phyloP scores from a whole-genome alignment of 116 monocot species.

The Papilionanthe hybrid region DNA sequence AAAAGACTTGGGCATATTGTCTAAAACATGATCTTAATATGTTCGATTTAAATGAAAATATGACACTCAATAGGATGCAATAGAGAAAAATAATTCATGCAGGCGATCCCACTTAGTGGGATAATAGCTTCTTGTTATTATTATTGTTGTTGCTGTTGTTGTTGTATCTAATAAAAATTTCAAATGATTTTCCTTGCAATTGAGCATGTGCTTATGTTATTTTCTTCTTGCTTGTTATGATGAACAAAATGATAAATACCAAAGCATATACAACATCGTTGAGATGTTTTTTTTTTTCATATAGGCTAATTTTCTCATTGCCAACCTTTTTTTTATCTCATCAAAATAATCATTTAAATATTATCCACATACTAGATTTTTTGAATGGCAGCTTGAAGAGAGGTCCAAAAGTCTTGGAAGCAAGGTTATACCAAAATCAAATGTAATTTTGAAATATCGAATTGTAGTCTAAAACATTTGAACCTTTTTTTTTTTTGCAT shows the following conservation, averaged over 20 bases:
- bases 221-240: constrained; percentile 99
- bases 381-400: constrained; percentile 85
- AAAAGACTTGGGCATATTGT: too few species aligned
- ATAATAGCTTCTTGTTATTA: too few species aligned
- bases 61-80: too few species aligned
- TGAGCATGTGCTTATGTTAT: constrained; percentile 76
- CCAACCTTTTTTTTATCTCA: neutral
- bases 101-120: too few species aligned
- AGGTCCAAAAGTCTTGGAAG: constrained; percentile 65
- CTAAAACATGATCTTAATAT: too few species aligned
- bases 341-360: constrained; percentile 3
- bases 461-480: neutral
- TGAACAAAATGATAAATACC: constrained; percentile 94
- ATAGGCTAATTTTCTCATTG: neutral
- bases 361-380: constrained; percentile 84
- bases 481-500: too few species aligned
- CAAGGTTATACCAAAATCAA: constrained; percentile 73
- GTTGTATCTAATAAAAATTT: neutral
- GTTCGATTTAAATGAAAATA: too few species aligned
- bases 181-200: neutral
- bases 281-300: constrained; percentile 1
- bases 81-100: too few species aligned
- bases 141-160: neutral
- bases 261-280: constrained; percentile 95
- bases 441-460: constrained; percentile 30